Conservation (phyloP, 179 eudicot species). For the Actinidia polygama region DNA sequence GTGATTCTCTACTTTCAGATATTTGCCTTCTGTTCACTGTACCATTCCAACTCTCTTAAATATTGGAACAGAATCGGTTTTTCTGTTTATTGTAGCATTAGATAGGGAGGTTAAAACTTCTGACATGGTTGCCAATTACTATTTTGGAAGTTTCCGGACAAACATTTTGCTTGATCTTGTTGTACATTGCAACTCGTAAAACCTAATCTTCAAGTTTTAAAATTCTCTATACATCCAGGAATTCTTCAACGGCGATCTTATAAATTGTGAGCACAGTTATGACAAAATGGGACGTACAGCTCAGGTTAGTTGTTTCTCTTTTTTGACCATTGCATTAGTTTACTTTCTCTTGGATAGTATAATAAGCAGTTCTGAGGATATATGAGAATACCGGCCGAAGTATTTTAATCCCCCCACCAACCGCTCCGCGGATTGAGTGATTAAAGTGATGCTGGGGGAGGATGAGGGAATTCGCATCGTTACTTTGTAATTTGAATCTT, state of each 20-base stretch:
- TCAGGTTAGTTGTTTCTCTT: constrained; percentile 55
- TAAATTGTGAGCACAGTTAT: constrained; percentile 72
- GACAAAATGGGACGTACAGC: constrained; percentile 92
- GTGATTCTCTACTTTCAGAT: not conserved
- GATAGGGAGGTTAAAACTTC: not conserved
- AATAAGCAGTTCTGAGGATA: too few relatives aligned
- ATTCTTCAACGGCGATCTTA: constrained; percentile 74
- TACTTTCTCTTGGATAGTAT: not conserved
- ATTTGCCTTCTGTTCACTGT: not conserved
- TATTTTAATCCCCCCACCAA: too few relatives aligned
- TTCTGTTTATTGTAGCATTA: not conserved
- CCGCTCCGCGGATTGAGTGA: too few relatives aligned
- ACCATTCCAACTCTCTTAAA: not conserved
- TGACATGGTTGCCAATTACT: constrained; percentile 6
- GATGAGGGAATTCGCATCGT: too few relatives aligned
- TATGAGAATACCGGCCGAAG: too few relatives aligned
- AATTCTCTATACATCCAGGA: constrained; percentile 44
- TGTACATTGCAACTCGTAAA: not conserved
- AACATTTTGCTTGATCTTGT: constrained; percentile 12
- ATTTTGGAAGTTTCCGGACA: not conserved
- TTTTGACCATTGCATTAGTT: not conserved
- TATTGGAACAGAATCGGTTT: too few relatives aligned
- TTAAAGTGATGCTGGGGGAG: too few relatives aligned
- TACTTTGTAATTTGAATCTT: too few relatives aligned
- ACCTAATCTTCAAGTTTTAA: not conserved